Evolutionary conservation across 2,329 filamentous ascomycete species (phyloP).

Genomic region (Aureobasidium leucospermi): DNA sequence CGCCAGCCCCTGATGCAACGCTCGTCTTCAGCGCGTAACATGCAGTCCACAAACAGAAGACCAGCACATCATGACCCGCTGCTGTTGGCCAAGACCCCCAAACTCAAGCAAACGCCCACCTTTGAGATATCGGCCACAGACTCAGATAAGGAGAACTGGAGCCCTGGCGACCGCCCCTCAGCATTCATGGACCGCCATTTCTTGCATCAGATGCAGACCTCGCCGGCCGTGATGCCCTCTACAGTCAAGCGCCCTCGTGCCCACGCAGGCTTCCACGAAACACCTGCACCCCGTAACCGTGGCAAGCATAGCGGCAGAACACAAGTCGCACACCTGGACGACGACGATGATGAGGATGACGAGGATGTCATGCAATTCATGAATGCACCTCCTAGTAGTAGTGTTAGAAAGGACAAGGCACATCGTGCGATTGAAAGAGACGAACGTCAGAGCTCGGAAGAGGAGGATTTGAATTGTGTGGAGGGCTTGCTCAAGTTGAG

Average conservation of each 20-base stretch:
- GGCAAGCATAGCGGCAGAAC: not conserved
- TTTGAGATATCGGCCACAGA: conserved; percentile 54
- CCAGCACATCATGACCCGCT: not conserved
- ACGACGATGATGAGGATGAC: conserved; percentile 38
- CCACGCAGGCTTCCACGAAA: conserved; percentile 8
- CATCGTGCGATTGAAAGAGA: conserved; percentile 11
- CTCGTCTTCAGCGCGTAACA: conserved; percentile 26
- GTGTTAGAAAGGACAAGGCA: conserved; percentile 5
- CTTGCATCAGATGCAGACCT: not conserved
- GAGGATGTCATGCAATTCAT: conserved; percentile 69
- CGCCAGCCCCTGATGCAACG: conserved; percentile 25
- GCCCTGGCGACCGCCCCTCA: conserved; percentile 34
- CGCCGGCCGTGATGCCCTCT: conserved; percentile 1
- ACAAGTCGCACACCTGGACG: not conserved
- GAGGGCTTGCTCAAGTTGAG: conserved; percentile 17
- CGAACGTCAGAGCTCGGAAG: conserved; percentile 32
- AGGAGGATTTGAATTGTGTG: conserved; percentile 59
- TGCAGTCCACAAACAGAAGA: conserved; percentile 18
- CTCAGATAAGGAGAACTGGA: conserved; percentile 95
- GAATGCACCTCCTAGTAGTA: conserved; percentile 49
- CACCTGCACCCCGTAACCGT: not conserved
- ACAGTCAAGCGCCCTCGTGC: not conserved
- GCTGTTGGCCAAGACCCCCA: conserved; percentile 3
- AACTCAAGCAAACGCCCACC: conserved; percentile 26
- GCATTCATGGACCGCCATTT: conserved; percentile 26